Evolutionary conservation across 768 basidiomycete genomes (phyloP).

Genomic region (Terana coerulea): DNA sequence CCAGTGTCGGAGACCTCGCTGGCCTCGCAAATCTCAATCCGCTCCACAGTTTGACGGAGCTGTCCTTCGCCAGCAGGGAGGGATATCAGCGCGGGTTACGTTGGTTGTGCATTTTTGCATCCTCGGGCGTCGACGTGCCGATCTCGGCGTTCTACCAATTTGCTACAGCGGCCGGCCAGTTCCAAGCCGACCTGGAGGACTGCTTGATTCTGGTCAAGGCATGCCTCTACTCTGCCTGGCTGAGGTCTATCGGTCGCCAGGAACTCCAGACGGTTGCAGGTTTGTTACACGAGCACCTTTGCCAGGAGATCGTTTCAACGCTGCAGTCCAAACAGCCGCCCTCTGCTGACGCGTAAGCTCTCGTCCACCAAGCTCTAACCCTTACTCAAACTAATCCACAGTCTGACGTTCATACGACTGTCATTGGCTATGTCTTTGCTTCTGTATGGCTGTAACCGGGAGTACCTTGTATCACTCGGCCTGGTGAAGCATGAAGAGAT

Average conservation of each 20-base stretch:
- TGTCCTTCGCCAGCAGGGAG: conserved; percentile 38
- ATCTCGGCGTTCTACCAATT: conserved; percentile 46
- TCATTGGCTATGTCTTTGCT: conserved; percentile 59
- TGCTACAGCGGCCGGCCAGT: conserved; percentile 35
- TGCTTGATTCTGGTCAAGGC: conserved; percentile 51
- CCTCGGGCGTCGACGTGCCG: conserved; percentile 64
- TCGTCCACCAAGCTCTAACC: neutral
- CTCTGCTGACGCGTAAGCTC: conserved; percentile 37
- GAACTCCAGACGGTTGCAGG: conserved; percentile 51
- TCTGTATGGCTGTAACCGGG: conserved; percentile 63
- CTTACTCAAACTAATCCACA: conserved; percentile 15
- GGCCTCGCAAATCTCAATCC: conserved; percentile 41
- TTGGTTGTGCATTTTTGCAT: conserved; percentile 60
- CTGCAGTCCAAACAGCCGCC: conserved; percentile 28
- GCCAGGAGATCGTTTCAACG: conserved; percentile 34
- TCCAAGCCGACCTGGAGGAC: conserved; percentile 38
- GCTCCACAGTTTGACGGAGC: conserved; percentile 45
- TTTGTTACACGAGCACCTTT: conserved; percentile 43
- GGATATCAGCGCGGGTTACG: conserved; percentile 46
- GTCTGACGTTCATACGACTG: conserved; percentile 53
- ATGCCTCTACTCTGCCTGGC: conserved; percentile 55
- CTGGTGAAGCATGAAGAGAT: conserved; percentile 49
- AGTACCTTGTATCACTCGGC: conserved; percentile 38
- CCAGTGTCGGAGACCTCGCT: conserved; percentile 26
- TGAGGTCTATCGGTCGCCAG: conserved; percentile 54